These are phyloP conservation scores for Quercus lobata DNA, from an alignment of 331 rosid genomes.

Conservation along the genomic window DNA sequence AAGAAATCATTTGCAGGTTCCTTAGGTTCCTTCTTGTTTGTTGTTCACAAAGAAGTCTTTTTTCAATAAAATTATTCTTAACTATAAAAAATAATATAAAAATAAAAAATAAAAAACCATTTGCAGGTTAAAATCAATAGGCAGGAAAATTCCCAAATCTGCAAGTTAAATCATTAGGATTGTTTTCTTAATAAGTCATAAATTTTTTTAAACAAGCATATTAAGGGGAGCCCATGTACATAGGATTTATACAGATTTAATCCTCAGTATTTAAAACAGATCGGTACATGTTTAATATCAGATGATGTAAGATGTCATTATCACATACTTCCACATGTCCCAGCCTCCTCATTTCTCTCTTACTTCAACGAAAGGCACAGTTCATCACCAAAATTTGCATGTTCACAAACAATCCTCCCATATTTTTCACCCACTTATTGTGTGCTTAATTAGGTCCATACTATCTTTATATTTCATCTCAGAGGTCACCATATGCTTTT, in stretches of 20 bases:
- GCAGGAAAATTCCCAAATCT: neutral
- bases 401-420: neutral
- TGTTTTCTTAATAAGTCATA: no score
- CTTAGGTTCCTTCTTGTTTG: no score
- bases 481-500: neutral
- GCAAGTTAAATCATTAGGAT: neutral
- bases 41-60: no score
- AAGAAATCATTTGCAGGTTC: neutral
- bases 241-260: no score
- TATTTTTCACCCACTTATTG: neutral
- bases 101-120: neutral
- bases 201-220: no score
- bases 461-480: neutral
- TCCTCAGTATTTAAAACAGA: neutral
- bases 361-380: neutral
- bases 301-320: neutral
- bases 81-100: no score
- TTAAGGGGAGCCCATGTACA: no score
- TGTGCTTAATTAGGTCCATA: neutral
- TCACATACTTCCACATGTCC: neutral
- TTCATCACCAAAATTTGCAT: neutral
- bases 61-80: no score
- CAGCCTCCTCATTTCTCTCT: neutral
- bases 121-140: neutral
- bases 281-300: neutral